Base-by-base conservation (phyloP, 23 red algal species). In the Chondrus crispus region DNA sequence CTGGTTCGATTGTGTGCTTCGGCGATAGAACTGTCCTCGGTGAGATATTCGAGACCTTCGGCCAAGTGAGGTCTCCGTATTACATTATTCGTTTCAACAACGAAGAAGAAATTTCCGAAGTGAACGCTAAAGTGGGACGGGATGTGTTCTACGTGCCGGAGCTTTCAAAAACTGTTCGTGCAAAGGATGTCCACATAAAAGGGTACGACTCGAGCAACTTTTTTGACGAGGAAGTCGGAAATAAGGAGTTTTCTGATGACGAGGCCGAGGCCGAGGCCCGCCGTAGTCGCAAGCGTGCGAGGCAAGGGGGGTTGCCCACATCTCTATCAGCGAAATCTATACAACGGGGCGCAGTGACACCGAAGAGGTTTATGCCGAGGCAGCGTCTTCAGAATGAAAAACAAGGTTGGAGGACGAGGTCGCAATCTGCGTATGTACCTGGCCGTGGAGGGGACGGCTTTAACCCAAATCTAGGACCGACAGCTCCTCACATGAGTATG, bases 141-240 rank as follows among this genome's bases (percentile, higher is more conserved):
- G 63, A 22, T 36, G 69, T 88, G 2, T 74, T 44, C 50, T 5
- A 40, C 18, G 68, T 88, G 19, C 47, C 55, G 35, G 50, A 60
- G 4, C 46, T 63, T 46, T 74, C 63, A 46, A 73, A 39, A 20
- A 47, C 40, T 58, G 84, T 88, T 22, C 26, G 66, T 46, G 84
- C 50, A 9, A 63, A 68, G 53, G 84, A 88, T 74, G 46, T 88
- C 19, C 64, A 49, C 22, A 76, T 14, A 11, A 73, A 76, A 46
- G 84, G 84, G 4, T 88, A 88, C 55, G 84, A 88, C 36, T 63
- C 84, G 2, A 88, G 84, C 48, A 88, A 88, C 40, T 76, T 58
- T 62, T 29, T 57, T 60, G 84, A 88, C 64, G 84, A 88, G 50
- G 84, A 88, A 48, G 32, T 72, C 19, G 63, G 14, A 74, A 42